Evolutionary conservation across 2,329 filamentous ascomycete genomes (phyloP), one percentile per base, ranked within the genome.

Genomic region (Cercospora sp.): DNA sequence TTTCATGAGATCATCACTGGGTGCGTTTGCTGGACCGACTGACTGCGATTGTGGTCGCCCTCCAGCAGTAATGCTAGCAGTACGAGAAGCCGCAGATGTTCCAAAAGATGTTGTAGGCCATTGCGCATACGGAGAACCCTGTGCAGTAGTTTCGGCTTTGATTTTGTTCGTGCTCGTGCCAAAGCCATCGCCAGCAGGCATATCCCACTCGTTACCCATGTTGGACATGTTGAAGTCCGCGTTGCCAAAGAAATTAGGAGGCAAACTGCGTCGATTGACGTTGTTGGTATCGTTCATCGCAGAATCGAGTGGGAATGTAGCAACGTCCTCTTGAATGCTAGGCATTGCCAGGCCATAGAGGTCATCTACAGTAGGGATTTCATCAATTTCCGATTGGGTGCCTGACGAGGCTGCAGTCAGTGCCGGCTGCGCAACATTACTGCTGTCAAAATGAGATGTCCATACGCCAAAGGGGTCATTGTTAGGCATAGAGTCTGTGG

Each of bases 341-440:
- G 74, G 75, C 76, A 76, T 78, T 10, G 69, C 67, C 20, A 74
- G 73, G 13, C 71, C 71, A 64, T 73, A 76, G 9, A 74, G 58
- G 18, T 79, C 78, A 57, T 79, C 77, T 61, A 75, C 74, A 6
- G 69, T 69, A n/a, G 78, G 75, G 16, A 78, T 72, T 63, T 80
- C 78, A 59, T 79, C 78, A 33, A 79, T 71, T 58, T 80, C 78
- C 18, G 78, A 80, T 61, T 78, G 75, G 5, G 78, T 79, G n/a
- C 76, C 77, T 20, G 78, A 79, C 7, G 78, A 80, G n/a, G 77
- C 76, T 51, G 77, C 75, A 30, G 78, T 79, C 68, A 80, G 68
- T 16, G 78, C 78, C 61, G 78, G 78, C 69, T 80, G 78, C n/a
- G 72, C 71, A 45, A 73, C 33, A 63, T 67, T 70, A 28, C 68